These are phyloP conservation scores for Carex myosuroides DNA, from an alignment of 176 grass and related monocot species.

Conservation along the genomic window DNA sequence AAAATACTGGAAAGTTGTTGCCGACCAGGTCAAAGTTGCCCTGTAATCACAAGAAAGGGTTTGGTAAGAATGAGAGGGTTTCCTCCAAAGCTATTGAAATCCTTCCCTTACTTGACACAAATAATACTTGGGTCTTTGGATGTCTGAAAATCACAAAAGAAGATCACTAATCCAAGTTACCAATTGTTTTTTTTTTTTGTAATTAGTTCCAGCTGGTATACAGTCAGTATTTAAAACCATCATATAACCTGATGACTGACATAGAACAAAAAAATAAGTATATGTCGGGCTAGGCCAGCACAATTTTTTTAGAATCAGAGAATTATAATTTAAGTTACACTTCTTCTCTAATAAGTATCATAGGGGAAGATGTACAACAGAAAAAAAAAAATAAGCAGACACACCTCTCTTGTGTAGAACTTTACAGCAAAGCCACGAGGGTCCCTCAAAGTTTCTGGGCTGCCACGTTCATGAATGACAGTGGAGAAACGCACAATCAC, in stretches of 20 bases:
- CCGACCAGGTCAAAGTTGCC: conserved; percentile 97
- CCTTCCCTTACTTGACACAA: neutral
- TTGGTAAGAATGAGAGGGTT: neutral
- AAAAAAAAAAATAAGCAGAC: neutral
- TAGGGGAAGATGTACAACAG: neutral
- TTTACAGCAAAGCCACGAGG: conserved; percentile 94
- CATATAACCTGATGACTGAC: neutral
- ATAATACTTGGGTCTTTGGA: neutral
- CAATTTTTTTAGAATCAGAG: neutral
- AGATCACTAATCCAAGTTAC: neutral
- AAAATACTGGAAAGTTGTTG: conserved; percentile 99
- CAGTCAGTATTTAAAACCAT: neutral
- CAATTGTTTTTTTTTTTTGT: neutral
- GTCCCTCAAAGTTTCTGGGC: conserved; percentile 91
- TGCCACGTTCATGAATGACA: conserved; percentile 96
- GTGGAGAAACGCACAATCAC: conserved; percentile 97
- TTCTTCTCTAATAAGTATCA: neutral
- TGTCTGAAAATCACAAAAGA: neutral
- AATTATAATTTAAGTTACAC: neutral
- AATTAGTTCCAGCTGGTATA: neutral
- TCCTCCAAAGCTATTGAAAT: neutral
- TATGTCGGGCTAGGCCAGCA: neutral
- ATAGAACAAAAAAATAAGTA: neutral
- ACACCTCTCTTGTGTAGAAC: conserved; percentile 91
- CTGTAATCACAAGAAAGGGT: conserved; percentile 11